A percentile compares a stretch with the other conserved stretches of the same genome.
phyloP scores from a whole-genome alignment of 2,329 filamentous ascomycete species.

The Neonectria magnoliae region DNA sequence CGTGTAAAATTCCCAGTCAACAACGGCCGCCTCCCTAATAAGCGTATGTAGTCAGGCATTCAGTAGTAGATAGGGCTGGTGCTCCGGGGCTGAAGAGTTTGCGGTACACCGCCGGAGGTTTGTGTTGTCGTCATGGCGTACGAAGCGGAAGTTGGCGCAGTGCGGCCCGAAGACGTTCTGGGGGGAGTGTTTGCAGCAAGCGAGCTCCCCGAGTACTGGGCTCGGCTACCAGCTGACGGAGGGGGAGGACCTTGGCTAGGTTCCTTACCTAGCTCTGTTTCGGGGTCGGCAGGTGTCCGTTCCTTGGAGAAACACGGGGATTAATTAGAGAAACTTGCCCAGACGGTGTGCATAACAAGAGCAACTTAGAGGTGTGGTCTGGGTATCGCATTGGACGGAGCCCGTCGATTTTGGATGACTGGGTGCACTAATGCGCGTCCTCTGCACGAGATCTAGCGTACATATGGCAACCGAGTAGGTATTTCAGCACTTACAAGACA shows the following conservation, averaged over 20 bases:
- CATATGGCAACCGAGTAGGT: neutral
- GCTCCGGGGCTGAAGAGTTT: slow-evolving; percentile 27
- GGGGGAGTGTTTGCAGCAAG: slow-evolving; percentile 41
- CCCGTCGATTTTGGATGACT: neutral
- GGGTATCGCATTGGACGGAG: neutral
- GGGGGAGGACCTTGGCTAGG: slow-evolving; percentile 7
- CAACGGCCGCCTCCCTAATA: neutral
- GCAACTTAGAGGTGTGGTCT: neutral
- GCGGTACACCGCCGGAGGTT: slow-evolving; percentile 39
- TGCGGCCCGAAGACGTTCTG: slow-evolving; percentile 10
- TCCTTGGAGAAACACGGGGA: neutral
- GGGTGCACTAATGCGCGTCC: neutral
- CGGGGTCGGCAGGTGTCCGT: slow-evolving; percentile 4
- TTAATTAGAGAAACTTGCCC: neutral
- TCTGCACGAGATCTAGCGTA: neutral
- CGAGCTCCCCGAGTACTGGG: too few species aligned
- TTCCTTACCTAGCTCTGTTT: too few species aligned
- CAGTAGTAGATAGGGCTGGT: slow-evolving; percentile 3
- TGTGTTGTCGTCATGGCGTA: slow-evolving; percentile 32
- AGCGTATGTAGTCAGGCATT: too few species aligned
- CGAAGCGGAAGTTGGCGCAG: slow-evolving; percentile 1
- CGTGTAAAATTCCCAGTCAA: neutral
- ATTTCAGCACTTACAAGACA: neutral
- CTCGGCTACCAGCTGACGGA: slow-evolving; percentile 2
- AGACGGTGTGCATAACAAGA: neutral